These are phyloP conservation scores for Tolypocladium album DNA, from an alignment of 2,329 filamentous ascomycete genomes.

Conservation along the genomic window DNA sequence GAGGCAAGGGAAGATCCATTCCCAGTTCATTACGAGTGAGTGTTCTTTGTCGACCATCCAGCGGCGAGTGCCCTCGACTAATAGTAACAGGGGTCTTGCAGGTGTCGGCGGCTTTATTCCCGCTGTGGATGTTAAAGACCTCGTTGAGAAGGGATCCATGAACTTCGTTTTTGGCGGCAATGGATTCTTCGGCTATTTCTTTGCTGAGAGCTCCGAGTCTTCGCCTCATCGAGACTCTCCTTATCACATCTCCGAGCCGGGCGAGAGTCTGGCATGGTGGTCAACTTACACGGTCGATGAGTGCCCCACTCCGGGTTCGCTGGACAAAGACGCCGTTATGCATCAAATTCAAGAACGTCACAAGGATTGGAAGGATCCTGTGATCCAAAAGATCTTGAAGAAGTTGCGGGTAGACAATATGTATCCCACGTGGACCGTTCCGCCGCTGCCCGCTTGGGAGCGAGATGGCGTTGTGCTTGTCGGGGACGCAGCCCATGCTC, in stretches of 20 bases:
- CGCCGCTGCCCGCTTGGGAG: conserved; percentile 10
- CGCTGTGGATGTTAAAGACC: conserved; percentile 3
- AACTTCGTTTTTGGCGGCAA: conserved; percentile 11
- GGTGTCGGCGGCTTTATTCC: conserved; percentile 11
- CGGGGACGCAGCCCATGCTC: conserved; percentile 11
- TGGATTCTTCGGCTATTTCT: conserved; percentile 13
- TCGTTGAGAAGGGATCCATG: conserved; percentile 10
- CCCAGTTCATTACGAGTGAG: conserved; percentile 13
- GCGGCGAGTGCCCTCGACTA: neutral
- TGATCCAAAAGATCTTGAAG: conserved; percentile 6
- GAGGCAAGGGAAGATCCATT: conserved; percentile 9
- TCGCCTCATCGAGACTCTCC: conserved; percentile 8
- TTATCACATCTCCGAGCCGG: conserved; percentile 7
- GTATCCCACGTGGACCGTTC: conserved; percentile 11
- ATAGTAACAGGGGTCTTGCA: conserved; percentile 6
- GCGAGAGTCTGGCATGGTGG: conserved; percentile 10
- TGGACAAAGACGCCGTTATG: conserved; percentile 8
- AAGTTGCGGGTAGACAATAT: conserved; percentile 5
- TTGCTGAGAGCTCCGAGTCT: conserved; percentile 4
- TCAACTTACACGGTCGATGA: conserved; percentile 8
- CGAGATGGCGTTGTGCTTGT: conserved; percentile 10
- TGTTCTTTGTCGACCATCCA: neutral
- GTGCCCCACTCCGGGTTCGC: conserved; percentile 4
- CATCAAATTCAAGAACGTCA: conserved; percentile 8
- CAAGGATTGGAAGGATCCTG: conserved; percentile 9